Evolutionary conservation across 768 basidiomycete genomes (phyloP).

Genomic region (Rhizopogon sp.): DNA sequence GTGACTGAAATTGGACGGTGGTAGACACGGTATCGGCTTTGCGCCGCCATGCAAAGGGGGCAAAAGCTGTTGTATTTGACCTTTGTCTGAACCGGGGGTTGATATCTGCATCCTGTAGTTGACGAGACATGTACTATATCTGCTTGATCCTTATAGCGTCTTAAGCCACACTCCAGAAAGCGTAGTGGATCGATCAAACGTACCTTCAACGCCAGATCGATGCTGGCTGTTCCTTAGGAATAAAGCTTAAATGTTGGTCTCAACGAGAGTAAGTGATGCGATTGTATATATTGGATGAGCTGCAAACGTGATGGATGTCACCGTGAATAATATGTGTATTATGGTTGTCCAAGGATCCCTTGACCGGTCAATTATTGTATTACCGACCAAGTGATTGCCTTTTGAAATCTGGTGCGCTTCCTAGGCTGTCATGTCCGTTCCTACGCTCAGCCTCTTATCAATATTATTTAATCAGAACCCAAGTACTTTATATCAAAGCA

Average conservation of each 20-base stretch:
- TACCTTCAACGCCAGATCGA: neutral
- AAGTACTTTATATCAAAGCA: no score
- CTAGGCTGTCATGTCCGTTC: no score
- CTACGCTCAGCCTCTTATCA: no score
- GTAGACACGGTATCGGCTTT: conserved; percentile 24
- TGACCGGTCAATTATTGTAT: neutral
- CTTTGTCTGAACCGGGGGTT: conserved; percentile 30
- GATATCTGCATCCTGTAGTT: conserved; percentile 26
- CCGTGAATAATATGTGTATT: no score
- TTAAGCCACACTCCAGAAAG: neutral
- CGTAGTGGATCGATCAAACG: neutral
- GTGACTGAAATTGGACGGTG: conserved; percentile 23
- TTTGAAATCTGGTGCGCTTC: no score
- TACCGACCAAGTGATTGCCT: neutral
- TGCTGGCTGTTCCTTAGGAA: neutral
- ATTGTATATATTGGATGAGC: neutral
- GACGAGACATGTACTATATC: conserved; percentile 22
- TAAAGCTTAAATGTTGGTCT: neutral
- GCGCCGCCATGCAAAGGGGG: conserved; percentile 37
- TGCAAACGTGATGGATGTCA: neutral
- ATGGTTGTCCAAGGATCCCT: neutral
- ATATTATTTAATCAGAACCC: no score
- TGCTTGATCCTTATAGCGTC: neutral
- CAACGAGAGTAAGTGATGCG: neutral
- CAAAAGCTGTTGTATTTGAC: conserved; percentile 39